Conservation (phyloP, 164 flowering plant species). For the Echeveria elegans region DNA sequence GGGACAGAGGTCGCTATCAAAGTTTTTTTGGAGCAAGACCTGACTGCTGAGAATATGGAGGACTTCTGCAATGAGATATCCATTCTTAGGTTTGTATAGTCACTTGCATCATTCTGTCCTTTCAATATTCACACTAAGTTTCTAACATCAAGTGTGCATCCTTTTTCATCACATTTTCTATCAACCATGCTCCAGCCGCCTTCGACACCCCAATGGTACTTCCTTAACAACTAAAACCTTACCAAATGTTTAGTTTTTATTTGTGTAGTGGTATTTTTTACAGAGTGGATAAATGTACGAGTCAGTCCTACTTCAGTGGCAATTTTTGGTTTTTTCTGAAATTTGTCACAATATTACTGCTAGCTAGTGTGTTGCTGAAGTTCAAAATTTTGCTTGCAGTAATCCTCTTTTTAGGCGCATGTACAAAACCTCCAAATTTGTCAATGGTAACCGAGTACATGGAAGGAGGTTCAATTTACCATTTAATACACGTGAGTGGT, state of each 20-base stretch:
- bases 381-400: slow-evolving; percentile 31
- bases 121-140: not conserved
- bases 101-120: not conserved
- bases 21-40: slow-evolving; percentile 89
- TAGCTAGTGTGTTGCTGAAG: slow-evolving; percentile 8
- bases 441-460: slow-evolving; percentile 97
- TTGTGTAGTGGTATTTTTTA: not conserved
- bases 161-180: not conserved
- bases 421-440: slow-evolving; percentile 82
- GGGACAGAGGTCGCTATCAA: slow-evolving; percentile 98
- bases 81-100: slow-evolving; percentile 57
- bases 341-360: not conserved
- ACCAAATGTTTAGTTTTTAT: not conserved
- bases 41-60: slow-evolving; percentile 94
- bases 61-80: slow-evolving; percentile 97
- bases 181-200: slow-evolving; percentile 47
- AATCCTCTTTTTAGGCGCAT: slow-evolving; percentile 90
- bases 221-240: slow-evolving; percentile 2
- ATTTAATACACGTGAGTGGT: slow-evolving; percentile 81
- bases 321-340: not conserved
- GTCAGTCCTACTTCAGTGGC: not conserved
- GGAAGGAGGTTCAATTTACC: slow-evolving; percentile 90
- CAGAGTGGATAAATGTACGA: too few relatives aligned
- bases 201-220: slow-evolving; percentile 97
- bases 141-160: not conserved